Percentiles rank a stretch among this genome's conserved stretches.
These are phyloP conservation scores for Vitis rupestris DNA, from an alignment of 164 flowering plant species.

Conservation along the genomic window DNA sequence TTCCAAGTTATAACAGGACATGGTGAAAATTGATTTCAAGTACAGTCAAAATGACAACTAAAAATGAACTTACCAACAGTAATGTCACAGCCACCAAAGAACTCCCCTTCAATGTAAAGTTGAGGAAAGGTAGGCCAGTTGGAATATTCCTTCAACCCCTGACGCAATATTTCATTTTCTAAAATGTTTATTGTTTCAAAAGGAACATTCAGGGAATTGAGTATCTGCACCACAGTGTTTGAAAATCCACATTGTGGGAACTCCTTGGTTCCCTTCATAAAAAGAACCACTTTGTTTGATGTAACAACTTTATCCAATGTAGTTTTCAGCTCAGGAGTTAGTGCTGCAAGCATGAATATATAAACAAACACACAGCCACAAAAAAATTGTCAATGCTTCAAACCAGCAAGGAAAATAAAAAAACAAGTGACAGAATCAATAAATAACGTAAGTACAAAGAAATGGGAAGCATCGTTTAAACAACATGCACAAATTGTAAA, in stretches of 20 bases:
- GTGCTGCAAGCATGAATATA: constrained; percentile 13
- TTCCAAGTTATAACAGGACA: background rate
- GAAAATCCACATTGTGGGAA: constrained; percentile 96
- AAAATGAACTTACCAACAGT: constrained; percentile 61
- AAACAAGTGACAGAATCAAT: too few relatives aligned
- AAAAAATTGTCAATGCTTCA: too few relatives aligned
- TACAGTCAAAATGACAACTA: background rate
- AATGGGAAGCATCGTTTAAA: too few relatives aligned
- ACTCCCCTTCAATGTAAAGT: constrained; percentile 87
- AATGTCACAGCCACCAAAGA: constrained; percentile 96
- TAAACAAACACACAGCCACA: too few relatives aligned
- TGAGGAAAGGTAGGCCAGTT: constrained; percentile 99
- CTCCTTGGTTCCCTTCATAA: constrained; percentile 92
- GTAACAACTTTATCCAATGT: constrained; percentile 79
- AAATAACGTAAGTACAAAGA: too few relatives aligned
- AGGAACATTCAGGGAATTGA: constrained; percentile 70
- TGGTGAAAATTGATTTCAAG: background rate
- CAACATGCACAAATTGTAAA: too few relatives aligned
- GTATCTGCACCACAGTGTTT: constrained; percentile 80
- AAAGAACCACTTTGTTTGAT: constrained; percentile 73
- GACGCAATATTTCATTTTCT: constrained; percentile 81
- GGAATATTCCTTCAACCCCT: constrained; percentile 85
- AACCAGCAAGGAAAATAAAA: too few relatives aligned
- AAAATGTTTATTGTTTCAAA: constrained; percentile 86
- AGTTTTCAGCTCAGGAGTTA: constrained; percentile 66